Evolutionary conservation across 2,329 filamentous ascomycete genomes (phyloP), one percentile per base, ranked within the genome.

Genomic region (Neofusicoccum laricinum): DNA sequence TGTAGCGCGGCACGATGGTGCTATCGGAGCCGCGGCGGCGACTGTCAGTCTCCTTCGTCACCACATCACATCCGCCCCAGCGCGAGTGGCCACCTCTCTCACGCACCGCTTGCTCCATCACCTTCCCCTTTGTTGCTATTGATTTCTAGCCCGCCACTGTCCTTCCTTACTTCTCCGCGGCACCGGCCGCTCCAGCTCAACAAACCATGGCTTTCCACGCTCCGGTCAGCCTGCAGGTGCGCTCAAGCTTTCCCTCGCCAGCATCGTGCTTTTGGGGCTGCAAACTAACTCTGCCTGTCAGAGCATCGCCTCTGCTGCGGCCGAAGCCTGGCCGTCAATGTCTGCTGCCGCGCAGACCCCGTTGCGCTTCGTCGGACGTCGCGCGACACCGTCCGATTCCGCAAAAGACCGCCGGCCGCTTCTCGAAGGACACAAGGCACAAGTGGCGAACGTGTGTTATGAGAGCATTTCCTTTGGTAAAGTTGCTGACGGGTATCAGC

Each of bases 171-270:
- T 40, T 19, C 14, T 11, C 14, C 36, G 62, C 62, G 62, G 62
- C 62, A 64, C 10, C 55, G 43, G 62, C 62, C 62, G 62, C 62
- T 21, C 41, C 49, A 36, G 15, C 34, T 38, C 45, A 34, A 36
- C 36, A 49, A 69, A 79, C 66, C 71, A 85, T 84, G 83, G 82
- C 82, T 72, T 82, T 84, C 70, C 81, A 82, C 73, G 75, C 79
- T 69, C 77, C 81, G 68, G 73, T 80, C 69, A 77, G 76, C 67
- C 71, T 80, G 67, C 80, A 80, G 70, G 82, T 84, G 73, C 70
- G 81, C 72, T 67, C 70, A 67, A 68, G 73, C 73, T 71, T 61
- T 63, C 12, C 51, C 32, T 51, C 53, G 67, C 68, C 63, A 68
- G 63, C 38, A 66, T 65, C 66, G 66, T 68, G 66, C 32, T 7